Percentiles rank a stretch among this genome's conserved stretches.
Conservation (phyloP, 257 asterid species). For the Plectranthus barbatus region DNA sequence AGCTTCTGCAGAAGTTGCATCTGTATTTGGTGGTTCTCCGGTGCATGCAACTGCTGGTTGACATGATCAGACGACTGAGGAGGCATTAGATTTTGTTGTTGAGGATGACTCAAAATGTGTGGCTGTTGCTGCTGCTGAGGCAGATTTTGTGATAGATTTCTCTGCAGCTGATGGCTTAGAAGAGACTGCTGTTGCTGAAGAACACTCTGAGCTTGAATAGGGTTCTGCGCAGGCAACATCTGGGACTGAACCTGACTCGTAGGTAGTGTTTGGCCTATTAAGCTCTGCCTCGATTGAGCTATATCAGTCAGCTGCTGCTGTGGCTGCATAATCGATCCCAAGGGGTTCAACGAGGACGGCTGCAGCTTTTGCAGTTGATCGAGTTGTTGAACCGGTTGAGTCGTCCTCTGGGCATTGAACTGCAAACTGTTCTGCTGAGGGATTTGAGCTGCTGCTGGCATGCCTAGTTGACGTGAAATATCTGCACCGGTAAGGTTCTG, state of each 20-base stretch:
- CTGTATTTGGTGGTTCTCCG: slow-evolving; percentile 66
- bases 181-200: slow-evolving; percentile 58
- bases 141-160: slow-evolving; percentile 42
- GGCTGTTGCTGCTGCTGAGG: slow-evolving; percentile 30
- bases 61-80: slow-evolving; percentile 40
- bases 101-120: slow-evolving; percentile 42
- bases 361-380: slow-evolving; percentile 69
- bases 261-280: slow-evolving; percentile 34
- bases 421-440: slow-evolving; percentile 63
- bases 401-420: slow-evolving; percentile 49
- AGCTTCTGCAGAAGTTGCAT: slow-evolving; percentile 63
- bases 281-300: slow-evolving; percentile 42
- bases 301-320: slow-evolving; percentile 54
- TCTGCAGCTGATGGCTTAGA: slow-evolving; percentile 58
- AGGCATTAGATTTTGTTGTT: slow-evolving; percentile 37
- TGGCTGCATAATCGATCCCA: slow-evolving; percentile 50
- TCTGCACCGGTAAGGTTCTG: slow-evolving; percentile 52
- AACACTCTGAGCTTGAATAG: slow-evolving; percentile 36
- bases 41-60: slow-evolving; percentile 37
- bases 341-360: slow-evolving; percentile 38
- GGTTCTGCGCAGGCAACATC: slow-evolving; percentile 39
- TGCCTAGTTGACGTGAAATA: slow-evolving; percentile 53
- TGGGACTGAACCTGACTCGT: slow-evolving; percentile 52
- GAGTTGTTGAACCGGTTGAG: slow-evolving; percentile 48
- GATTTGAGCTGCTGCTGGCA: slow-evolving; percentile 37